These are phyloP conservation scores for Pythium biforme DNA, from an alignment of 352 stramenopile species.

Conservation along the genomic window DNA sequence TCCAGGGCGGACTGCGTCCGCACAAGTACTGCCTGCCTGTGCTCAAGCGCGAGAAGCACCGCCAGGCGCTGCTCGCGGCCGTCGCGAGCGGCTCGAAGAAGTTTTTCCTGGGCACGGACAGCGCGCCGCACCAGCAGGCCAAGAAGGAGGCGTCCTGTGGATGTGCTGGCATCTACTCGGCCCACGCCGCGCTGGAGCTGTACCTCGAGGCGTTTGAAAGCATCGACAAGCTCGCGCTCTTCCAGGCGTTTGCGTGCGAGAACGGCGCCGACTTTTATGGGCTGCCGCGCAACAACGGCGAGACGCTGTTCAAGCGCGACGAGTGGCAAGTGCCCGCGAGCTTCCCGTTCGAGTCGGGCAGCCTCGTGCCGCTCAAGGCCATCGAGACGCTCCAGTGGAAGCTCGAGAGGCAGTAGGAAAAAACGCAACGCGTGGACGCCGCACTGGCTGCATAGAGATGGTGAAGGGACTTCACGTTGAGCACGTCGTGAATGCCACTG, in stretches of 20 bases:
- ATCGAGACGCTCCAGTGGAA: slow-evolving; percentile 93
- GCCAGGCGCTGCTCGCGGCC: slow-evolving; percentile 88
- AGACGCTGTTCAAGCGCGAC: slow-evolving; percentile 87
- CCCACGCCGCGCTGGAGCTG: slow-evolving; percentile 94
- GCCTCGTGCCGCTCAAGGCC: slow-evolving; percentile 92
- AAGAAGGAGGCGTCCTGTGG: slow-evolving; percentile 92
- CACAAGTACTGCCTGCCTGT: slow-evolving; percentile 99
- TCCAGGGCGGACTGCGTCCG: slow-evolving; percentile 94
- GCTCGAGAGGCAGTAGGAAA: slow-evolving; percentile 33
- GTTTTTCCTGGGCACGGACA: slow-evolving; percentile 99
- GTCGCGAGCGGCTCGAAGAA: slow-evolving; percentile 92
- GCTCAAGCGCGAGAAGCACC: slow-evolving; percentile 95
- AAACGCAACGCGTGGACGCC: not conserved
- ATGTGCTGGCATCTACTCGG: slow-evolving; percentile 97
- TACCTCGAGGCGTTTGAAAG: slow-evolving; percentile 98
- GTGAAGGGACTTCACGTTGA: too few relatives aligned
- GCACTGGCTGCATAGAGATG: too few relatives aligned
- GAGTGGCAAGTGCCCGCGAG: slow-evolving; percentile 89
- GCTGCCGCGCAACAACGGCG: slow-evolving; percentile 87
- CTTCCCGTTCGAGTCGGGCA: slow-evolving; percentile 89
- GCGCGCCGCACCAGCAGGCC: slow-evolving; percentile 91
- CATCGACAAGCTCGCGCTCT: slow-evolving; percentile 89
- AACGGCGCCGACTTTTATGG: slow-evolving; percentile 97
- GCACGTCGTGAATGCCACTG: too few relatives aligned
- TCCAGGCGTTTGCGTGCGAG: slow-evolving; percentile 94